Evolutionary conservation across 495 filamentous ascomycete genomes (phyloP).

Genomic region (Chaetomium cochliodes): DNA sequence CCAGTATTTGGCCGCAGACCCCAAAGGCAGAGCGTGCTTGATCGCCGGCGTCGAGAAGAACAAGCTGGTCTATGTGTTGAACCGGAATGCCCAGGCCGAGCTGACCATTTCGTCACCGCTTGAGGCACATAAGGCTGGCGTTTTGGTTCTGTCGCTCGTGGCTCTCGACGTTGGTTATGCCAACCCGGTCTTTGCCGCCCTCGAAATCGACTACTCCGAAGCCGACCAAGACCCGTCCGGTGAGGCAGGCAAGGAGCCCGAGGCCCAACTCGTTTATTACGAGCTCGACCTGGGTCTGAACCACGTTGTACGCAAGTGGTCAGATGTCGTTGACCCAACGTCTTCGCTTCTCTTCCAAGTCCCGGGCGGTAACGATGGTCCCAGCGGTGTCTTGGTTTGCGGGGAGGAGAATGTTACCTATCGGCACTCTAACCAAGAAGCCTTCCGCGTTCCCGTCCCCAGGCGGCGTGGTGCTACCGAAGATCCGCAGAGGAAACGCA

Average conservation of each 20-base stretch:
- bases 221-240: slow-evolving; percentile 89
- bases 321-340: slow-evolving; percentile 86
- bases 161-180: slow-evolving; percentile 94
- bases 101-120: slow-evolving; percentile 94
- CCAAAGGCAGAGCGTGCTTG: slow-evolving; percentile 90
- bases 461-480: slow-evolving; percentile 82
- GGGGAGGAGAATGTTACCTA: slow-evolving; percentile 94
- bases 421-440: slow-evolving; percentile 84
- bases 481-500: slow-evolving; percentile 85
- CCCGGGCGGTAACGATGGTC: slow-evolving; percentile 88
- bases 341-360: slow-evolving; percentile 92
- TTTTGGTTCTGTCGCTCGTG: slow-evolving; percentile 80
- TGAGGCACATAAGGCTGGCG: slow-evolving; percentile 96
- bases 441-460: slow-evolving; percentile 86
- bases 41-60: slow-evolving; percentile 97
- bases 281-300: slow-evolving; percentile 93
- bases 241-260: slow-evolving; percentile 72
- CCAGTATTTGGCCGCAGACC: slow-evolving; percentile 91
- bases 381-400: slow-evolving; percentile 92
- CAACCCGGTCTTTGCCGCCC: slow-evolving; percentile 90
- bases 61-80: slow-evolving; percentile 97
- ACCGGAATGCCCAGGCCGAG: slow-evolving; percentile 90
- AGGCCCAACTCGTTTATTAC: slow-evolving; percentile 93
- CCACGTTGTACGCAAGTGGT: slow-evolving; percentile 94
- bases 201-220: slow-evolving; percentile 92